Base-by-base conservation (phyloP, 23 red algal genomes). In the Agarophyton chilense region DNA sequence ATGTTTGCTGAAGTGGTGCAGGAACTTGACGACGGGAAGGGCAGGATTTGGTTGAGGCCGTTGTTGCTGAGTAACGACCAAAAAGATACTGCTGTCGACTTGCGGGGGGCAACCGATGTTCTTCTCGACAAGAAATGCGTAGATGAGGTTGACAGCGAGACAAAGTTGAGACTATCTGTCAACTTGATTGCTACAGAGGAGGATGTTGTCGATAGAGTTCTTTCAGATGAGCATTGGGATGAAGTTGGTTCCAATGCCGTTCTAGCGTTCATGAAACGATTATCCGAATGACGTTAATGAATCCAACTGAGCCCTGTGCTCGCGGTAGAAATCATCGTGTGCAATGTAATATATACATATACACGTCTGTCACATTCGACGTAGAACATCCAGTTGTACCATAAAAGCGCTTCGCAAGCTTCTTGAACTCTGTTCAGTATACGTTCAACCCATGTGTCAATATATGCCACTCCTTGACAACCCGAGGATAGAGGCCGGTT, bases 1-100 rank as follows among this genome's bases (percentile, higher is more conserved):
- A 60, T 89, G 51, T 89, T 89, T 67, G 85, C 85, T 14, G 67
- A 60, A 33, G 51, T 89, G 3, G 85, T 89, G 19, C 85, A 89
- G 54, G 38, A 78, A 19, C 1, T 79, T 18, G 60, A 68, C 12
- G 85, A 77, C n/a, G 85, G 38, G 13, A 45, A 46, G 21, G 46
- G 41, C 22, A 53, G 80, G 14, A 41, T 89, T 45, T 89, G 85
- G 85, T 66, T 89, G 53, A 45, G 85, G 13, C 85, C 85, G 1
- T 79, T 89, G 40, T 79, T 89, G 53, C 29, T 89, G 31, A 50
- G 55, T 43, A 74, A 33, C 25, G 39, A 74, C 47, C 25, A 10
- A 9, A 51, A 53, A 33, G 73, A 61, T 18, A 50, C 43, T 31
- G 73, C 74, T 66, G 51, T 89, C 25, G 85, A 89, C 52, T 78